Evolutionary conservation across 2,329 filamentous ascomycete genomes (phyloP).

Genomic region (Sporothrix schenckii): DNA sequence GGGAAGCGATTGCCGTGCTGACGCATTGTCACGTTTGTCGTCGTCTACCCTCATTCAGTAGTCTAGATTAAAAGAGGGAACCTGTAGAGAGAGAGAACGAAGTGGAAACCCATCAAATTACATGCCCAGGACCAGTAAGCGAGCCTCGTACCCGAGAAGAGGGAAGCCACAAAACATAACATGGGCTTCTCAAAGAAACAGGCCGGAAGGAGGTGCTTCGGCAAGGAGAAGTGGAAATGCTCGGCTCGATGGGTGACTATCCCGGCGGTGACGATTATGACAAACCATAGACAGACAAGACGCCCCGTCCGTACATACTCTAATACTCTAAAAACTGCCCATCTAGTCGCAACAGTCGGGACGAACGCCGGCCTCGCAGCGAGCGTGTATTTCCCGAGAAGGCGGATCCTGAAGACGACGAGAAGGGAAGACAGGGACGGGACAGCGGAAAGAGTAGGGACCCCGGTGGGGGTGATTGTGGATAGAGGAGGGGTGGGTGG

Average conservation of each 20-base stretch:
- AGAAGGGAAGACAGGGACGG: neutral
- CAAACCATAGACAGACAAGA: constrained; percentile 17
- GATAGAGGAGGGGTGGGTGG: neutral
- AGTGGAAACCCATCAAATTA: neutral
- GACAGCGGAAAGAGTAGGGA: constrained; percentile 15
- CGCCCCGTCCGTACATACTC: too few relatives aligned
- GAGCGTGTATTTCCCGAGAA: neutral
- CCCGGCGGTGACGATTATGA: constrained; percentile 7
- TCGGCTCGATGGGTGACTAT: neutral
- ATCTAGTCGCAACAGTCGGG: neutral
- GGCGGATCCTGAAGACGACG: neutral
- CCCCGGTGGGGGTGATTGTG: neutral
- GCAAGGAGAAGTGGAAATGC: neutral
- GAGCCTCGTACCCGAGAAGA: neutral
- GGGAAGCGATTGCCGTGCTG: neutral
- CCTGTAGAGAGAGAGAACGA: neutral
- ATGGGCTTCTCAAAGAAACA: neutral
- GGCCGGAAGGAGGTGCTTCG: neutral
- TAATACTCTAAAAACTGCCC: too few relatives aligned
- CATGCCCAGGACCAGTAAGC: neutral
- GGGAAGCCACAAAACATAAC: neutral
- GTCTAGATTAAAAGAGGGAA: too few relatives aligned
- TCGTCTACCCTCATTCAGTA: neutral
- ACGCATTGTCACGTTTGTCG: neutral
- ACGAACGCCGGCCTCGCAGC: neutral